These are phyloP conservation scores for Candida boleticola DNA, from an alignment of 805 yeast genomes.

Conservation along the genomic window DNA sequence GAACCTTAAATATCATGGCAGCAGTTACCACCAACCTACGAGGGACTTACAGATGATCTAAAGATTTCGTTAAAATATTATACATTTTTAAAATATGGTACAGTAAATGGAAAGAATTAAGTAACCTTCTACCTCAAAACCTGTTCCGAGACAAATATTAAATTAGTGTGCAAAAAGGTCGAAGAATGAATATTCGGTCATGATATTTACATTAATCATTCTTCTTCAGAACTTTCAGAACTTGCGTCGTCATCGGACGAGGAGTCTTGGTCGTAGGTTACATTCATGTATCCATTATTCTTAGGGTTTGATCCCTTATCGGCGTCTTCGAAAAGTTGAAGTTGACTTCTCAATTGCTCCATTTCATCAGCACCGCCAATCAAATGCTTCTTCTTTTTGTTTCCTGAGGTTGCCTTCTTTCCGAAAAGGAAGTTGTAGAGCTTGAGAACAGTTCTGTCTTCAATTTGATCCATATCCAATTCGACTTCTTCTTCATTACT, in stretches of 20 bases:
- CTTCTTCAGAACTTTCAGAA: slow-evolving; percentile 71
- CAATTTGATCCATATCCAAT: slow-evolving; percentile 91
- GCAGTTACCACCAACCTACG: too few relatives aligned
- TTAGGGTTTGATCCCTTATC: slow-evolving; percentile 19
- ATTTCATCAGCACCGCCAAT: slow-evolving; percentile 46
- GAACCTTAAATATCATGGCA: too few relatives aligned
- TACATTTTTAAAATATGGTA: slow-evolving; percentile 1
- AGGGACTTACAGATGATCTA: too few relatives aligned
- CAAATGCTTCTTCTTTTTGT: slow-evolving; percentile 43
- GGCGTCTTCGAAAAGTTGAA: slow-evolving; percentile 43
- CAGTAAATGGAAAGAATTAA: neutral
- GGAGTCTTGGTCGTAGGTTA: slow-evolving; percentile 37
- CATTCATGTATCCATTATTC: slow-evolving; percentile 16
- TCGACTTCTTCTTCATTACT: slow-evolving; percentile 87
- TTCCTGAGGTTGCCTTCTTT: slow-evolving; percentile 32
- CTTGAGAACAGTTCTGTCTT: slow-evolving; percentile 76
- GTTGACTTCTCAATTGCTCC: slow-evolving; percentile 59
- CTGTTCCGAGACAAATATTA: too few relatives aligned
- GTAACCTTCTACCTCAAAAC: too few relatives aligned
- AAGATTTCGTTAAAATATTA: neutral
- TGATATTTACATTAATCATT: slow-evolving; percentile 29
- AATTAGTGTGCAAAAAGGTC: too few relatives aligned
- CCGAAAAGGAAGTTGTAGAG: slow-evolving; percentile 75
- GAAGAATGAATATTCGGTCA: too few relatives aligned
- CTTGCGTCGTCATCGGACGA: slow-evolving; percentile 48